Conservation (phyloP, 169 alveolate species). For the Cyclospora cayetanensis region DNA sequence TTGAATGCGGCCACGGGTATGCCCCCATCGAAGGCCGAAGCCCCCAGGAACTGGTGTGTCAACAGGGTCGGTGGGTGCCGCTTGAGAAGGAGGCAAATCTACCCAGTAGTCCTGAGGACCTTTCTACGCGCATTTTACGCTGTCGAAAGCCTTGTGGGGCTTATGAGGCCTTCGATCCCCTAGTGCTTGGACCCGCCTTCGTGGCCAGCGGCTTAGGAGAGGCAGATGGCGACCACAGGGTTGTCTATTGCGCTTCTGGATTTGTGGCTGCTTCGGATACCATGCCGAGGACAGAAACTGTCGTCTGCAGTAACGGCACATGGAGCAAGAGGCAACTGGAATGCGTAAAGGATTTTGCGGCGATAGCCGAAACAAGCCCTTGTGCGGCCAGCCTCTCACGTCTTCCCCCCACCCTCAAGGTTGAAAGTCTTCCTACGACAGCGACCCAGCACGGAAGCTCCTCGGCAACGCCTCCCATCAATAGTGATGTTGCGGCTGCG, state of each 20-base stretch:
- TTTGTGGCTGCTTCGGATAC: slow-evolving; percentile 33
- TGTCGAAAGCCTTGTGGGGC: slow-evolving; percentile 70
- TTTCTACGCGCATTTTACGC: neutral
- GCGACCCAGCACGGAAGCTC: too few species aligned
- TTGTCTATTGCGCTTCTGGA: slow-evolving; percentile 59
- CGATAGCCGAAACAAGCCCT: slow-evolving; percentile 58
- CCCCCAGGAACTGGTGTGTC: slow-evolving; percentile 63
- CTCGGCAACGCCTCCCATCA: neutral
- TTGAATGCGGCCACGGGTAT: slow-evolving; percentile 65
- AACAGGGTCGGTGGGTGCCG: slow-evolving; percentile 70
- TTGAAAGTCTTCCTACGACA: neutral
- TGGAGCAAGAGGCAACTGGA: slow-evolving; percentile 55
- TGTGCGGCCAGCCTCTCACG: slow-evolving; percentile 57
- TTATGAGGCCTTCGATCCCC: slow-evolving; percentile 56
- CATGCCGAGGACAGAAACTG: neutral
- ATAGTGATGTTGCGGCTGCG: slow-evolving; percentile 48
- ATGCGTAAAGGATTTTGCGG: slow-evolving; percentile 54
- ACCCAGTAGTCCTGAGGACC: neutral
- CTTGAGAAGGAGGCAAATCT: neutral
- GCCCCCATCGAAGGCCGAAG: slow-evolving; percentile 34
- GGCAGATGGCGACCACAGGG: slow-evolving; percentile 43
- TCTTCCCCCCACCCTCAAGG: slow-evolving; percentile 32
- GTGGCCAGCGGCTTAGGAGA: slow-evolving; percentile 56
- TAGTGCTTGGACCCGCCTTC: slow-evolving; percentile 53
- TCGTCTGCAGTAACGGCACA: slow-evolving; percentile 60